These are phyloP conservation scores for Cyathus striatus DNA, from an alignment of 768 basidiomycete species.

Conservation along the genomic window DNA sequence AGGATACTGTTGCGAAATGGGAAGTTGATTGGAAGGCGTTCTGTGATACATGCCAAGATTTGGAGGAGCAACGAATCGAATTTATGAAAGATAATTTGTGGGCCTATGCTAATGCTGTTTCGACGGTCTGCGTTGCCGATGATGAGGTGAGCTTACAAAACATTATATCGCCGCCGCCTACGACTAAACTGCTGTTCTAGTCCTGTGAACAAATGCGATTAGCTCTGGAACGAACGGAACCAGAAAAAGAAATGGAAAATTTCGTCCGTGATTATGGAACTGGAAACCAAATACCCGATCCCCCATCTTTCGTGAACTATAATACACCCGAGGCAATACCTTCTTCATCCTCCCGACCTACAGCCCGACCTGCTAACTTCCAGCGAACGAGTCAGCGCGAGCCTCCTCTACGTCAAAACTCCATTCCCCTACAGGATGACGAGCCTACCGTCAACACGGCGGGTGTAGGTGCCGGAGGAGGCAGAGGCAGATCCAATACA, in stretches of 20 bases:
- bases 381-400: slow-evolving; percentile 37
- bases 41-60: slow-evolving; percentile 92
- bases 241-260: slow-evolving; percentile 80
- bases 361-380: slow-evolving; percentile 56
- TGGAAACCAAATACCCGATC: slow-evolving; percentile 82
- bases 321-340: slow-evolving; percentile 61
- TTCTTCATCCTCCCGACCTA: slow-evolving; percentile 49
- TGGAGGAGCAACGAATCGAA: slow-evolving; percentile 92
- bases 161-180: too few species aligned
- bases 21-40: slow-evolving; percentile 92
- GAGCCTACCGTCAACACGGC: slow-evolving; percentile 54
- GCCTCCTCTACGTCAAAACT: slow-evolving; percentile 19
- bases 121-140: slow-evolving; percentile 90
- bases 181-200: too few species aligned
- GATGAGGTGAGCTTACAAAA: slow-evolving; percentile 66
- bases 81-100: slow-evolving; percentile 95
- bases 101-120: slow-evolving; percentile 95
- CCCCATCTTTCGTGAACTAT: slow-evolving; percentile 84
- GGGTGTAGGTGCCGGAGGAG: slow-evolving; percentile 67
- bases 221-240: slow-evolving; percentile 84
- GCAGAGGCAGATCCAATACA: slow-evolving; percentile 30
- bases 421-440: slow-evolving; percentile 24
- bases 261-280: slow-evolving; percentile 90
- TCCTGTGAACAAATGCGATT: slow-evolving; percentile 88
- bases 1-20: slow-evolving; percentile 82